Evolutionary conservation across 2,329 filamentous ascomycete genomes (phyloP), one percentile per base, ranked within the genome.

Genomic region (Stachybotrys elegans): DNA sequence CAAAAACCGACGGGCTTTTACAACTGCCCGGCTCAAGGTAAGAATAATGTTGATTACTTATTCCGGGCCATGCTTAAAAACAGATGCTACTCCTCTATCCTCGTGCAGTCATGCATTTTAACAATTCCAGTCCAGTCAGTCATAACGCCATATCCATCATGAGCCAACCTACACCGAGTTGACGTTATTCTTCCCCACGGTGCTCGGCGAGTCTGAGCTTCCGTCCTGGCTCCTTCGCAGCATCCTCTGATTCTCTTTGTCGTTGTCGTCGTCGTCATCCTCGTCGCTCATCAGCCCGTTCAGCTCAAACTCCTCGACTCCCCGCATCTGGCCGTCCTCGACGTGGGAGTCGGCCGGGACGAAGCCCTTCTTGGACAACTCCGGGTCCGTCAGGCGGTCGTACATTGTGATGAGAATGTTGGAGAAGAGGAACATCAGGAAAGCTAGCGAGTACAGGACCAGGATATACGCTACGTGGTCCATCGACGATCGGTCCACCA

Each of bases 231-330:
- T 54, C 22, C 52, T 53, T 35, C 65, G 65, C 42, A 67, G 61
- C 54, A 69, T 68, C 31, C 31, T 17, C 31, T 17, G 31, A 8
- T 17, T 34, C 31, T 34, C n/a, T n/a, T n/a, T n/a, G 16, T 60
- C 53, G 4, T 60, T 62, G 17, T 60, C 57, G 34, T 72, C 72
- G 12, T 78, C 81, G 5, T 84, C 84, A 70, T 95, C 90, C 16
- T 94, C 90, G 36, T 95, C 91, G 46, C 86, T 93, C 62, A 91
- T 91, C 31, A 98, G 68, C 0, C 88, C 92, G 47, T 93, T 89
- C 1, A 98, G 75, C 67, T 97, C 93, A 61, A 95, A 98, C 55
- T 95, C 90, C 60, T 96, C 86, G 0, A 88, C 91, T 59, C 95
- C 91, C 22, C 80, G 75, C 29, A 92, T 72, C 48, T 79, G 79